Base-by-base conservation (phyloP, 805 yeast species). In the Metschnikowia orientalis region DNA sequence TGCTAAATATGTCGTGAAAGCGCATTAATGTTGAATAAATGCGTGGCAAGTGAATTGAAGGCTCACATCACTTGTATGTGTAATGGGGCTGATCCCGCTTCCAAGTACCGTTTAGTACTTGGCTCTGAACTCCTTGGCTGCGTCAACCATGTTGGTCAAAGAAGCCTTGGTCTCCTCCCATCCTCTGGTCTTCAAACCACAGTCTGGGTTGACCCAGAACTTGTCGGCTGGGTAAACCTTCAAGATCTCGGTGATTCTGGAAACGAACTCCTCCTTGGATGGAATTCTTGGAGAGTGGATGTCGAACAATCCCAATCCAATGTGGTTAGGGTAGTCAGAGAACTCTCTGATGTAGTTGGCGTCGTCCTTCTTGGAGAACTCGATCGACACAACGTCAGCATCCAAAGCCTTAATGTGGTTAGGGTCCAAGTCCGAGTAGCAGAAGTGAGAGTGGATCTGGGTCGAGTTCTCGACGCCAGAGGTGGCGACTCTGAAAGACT, bases 161-260 rank as follows among this genome's bases (percentile, higher is more conserved):
- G 95, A 87, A 61, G 81, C 88, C 64, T 73, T 87, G 57, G 90
- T 86, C 79, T 92, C 98, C 56, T 84, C 87, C 98, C 98, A 92
- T 56, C 95, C 95, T 82, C 98, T 89, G 68, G 98, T 92, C 85
- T 92, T 92, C 70, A 92, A 81, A 80, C 98, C 98, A 81, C 98
- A 92, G 77, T 92, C 98, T 61, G 98, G 98, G 94, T 92, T 92
- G 64, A 92, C 95, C 98, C 98, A 92, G 80, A 92, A 85, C 71
- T 89, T 90, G 69, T 85, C 86, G 63, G 92, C 94, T 66, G 97
- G 97, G 78, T 90, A 90, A 42, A 85, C 92, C 76, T 88, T 87
- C 71, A 92, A 75, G 74, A 92, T 89, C 67, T 87, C 92, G 61
- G 79, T 79, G 61, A 92, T 86, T 75, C 96, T 88, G 63, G 81